phyloP scores from a whole-genome alignment of 2,329 filamentous ascomycete species.

The Ilyonectria mors-panacis region DNA sequence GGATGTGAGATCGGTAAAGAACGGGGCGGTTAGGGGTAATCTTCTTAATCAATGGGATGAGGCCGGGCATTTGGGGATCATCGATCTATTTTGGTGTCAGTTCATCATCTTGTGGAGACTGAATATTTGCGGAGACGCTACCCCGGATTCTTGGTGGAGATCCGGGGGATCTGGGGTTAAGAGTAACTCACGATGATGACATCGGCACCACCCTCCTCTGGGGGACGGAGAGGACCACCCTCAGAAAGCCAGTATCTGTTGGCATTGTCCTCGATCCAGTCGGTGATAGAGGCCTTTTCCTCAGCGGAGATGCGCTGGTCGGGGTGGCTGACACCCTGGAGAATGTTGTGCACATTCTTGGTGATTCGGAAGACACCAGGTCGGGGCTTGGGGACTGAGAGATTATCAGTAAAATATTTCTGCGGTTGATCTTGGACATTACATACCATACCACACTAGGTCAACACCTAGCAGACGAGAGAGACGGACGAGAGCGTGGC shows the following conservation, averaged over 20 bases:
- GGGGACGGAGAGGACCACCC: slow-evolving; percentile 76
- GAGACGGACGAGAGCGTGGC: slow-evolving; percentile 83
- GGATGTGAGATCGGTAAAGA: slow-evolving; percentile 87
- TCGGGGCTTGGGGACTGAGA: slow-evolving; percentile 80
- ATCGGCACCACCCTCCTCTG: slow-evolving; percentile 80
- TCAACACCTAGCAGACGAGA: slow-evolving; percentile 77
- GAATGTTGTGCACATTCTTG: slow-evolving; percentile 90
- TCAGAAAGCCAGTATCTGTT: slow-evolving; percentile 80
- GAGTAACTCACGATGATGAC: slow-evolving; percentile 73
- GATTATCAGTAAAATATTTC: slow-evolving; percentile 6
- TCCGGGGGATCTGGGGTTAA: neutral
- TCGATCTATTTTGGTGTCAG: slow-evolving; percentile 68
- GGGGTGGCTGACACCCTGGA: slow-evolving; percentile 81
- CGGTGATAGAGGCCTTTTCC: slow-evolving; percentile 73
- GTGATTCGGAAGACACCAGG: slow-evolving; percentile 86
- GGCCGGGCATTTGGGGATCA: slow-evolving; percentile 86
- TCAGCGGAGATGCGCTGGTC: slow-evolving; percentile 75
- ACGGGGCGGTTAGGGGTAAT: slow-evolving; percentile 81
- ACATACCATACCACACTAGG: slow-evolving; percentile 78
- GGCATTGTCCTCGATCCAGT: slow-evolving; percentile 83
- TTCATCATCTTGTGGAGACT: neutral
- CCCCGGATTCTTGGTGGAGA: slow-evolving; percentile 10
- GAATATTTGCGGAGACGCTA: slow-evolving; percentile 9
- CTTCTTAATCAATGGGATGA: slow-evolving; percentile 82
- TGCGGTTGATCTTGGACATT: neutral